Base-by-base conservation (phyloP, 192 early-diverging fungal species). In the Spizellomyces sp. region DNA sequence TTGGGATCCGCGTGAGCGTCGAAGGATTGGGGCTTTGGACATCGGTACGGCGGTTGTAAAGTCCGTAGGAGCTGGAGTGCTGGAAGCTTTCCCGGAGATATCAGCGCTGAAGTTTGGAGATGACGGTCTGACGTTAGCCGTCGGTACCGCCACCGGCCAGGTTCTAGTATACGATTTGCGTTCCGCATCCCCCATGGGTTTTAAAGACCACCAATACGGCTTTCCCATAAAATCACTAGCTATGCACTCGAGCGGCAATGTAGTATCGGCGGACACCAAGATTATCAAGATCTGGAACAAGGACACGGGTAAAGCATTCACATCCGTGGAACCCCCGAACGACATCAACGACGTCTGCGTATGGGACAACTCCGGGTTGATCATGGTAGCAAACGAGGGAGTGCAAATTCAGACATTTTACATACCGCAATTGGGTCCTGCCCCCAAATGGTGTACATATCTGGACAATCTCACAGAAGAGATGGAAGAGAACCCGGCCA, bases 171-270 rank as follows among this genome's bases (percentile, higher is more conserved):
- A 97, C 76, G 97, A 99, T 85, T 83, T 99, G 75, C 89, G 97
- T 54, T 86, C 89, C 74, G 86, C 85, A 60, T 79, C 85, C 19
- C 97, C 97, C 8, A 85, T 90, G 67, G 81, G 93, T 57, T 84
- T 95, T 73, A 98, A 97, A 84, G 97, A 99, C 84, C 97, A 99
- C 79, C 94, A 96, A 80, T 99, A 96, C 77, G 95, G 95, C 15
- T 88, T 92, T 74, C 94, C 94, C 41, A 98, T 99, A 74, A 93
- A 94, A 77, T 85, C 78, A 9, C 70, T 99, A 45, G 56, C 84
- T 46, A 96, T 92, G 86, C 91, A 96, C 69, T 87, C 90, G 50
- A 78, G 82, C 17, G 88, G 86, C 17, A 95, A 95, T 76, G 82
- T 97, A 9, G 85, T 96, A 59, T 93, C 91, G 19, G 88, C 95